Evolutionary conservation across 2,329 filamentous ascomycete genomes (phyloP).

Genomic region (Monosporascus sp.): DNA sequence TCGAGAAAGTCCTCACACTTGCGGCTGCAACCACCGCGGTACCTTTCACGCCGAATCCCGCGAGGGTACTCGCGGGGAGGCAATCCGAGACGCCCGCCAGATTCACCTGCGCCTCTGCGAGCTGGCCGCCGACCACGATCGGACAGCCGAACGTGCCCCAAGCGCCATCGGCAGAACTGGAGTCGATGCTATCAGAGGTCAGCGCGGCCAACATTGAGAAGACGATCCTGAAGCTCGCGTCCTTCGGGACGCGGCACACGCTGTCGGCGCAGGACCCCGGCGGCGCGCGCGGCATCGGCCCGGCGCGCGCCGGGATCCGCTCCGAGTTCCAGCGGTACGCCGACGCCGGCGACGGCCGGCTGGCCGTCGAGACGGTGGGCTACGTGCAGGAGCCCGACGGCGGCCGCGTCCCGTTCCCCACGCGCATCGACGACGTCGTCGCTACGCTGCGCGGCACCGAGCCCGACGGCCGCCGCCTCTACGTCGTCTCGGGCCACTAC

Average conservation of each 20-base stretch:
- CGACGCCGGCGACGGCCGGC: constrained; percentile 39
- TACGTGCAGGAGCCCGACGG: constrained; percentile 44
- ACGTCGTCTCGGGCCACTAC: constrained; percentile 52
- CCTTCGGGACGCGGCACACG: constrained; percentile 53
- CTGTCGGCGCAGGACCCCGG: constrained; percentile 45
- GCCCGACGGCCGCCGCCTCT: constrained; percentile 39
- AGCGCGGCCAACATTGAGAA: constrained; percentile 39
- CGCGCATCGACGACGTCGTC: constrained; percentile 48
- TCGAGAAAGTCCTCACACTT: background rate
- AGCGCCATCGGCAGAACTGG: constrained; percentile 18
- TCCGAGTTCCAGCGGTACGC: constrained; percentile 44
- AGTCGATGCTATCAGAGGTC: constrained; percentile 25
- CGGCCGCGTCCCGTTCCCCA: constrained; percentile 42
- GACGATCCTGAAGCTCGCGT: constrained; percentile 47
- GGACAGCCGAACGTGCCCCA: constrained; percentile 22
- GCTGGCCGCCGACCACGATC: constrained; percentile 24
- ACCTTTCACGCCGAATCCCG: constrained; percentile 16
- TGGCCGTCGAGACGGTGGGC: constrained; percentile 44
- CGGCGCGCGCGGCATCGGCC: constrained; percentile 46
- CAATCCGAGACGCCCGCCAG: constrained; percentile 2
- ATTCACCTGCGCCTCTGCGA: constrained; percentile 21
- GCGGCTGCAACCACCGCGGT: constrained; percentile 3
- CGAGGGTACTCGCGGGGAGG: constrained; percentile 7
- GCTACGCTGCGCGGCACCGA: constrained; percentile 45
- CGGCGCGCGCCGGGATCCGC: constrained; percentile 52